Evolutionary conservation across 139 green algal species (phyloP), one percentile per base, ranked within the genome.

Genomic region (Tetratostichococcus sp.): DNA sequence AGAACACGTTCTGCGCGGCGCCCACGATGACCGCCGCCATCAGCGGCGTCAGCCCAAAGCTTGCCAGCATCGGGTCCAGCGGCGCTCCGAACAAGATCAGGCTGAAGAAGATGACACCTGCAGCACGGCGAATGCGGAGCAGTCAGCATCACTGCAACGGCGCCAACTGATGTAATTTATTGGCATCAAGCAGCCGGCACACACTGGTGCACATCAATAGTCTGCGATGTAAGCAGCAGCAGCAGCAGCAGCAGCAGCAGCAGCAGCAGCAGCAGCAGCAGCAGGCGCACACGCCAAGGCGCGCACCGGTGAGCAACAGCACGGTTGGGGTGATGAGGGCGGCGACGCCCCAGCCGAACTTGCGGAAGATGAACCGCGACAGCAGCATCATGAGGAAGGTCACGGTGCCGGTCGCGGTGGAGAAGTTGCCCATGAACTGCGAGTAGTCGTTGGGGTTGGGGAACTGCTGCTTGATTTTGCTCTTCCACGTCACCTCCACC

Each of bases 401-500:
- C 30, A 97, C 93, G 14, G 86, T 86, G 76, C 94, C 95, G 28
- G 84, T 91, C 68, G 73, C 67, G 30, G 86, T 86, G 71, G 89
- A 95, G 84, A 96, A 95, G 79, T 92, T 79, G 69, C 91, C 91
- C 92, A 97, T 97, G 87, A 97, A 97, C 1, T 86, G 72, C 28
- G 85, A 94, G 91, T 97, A 97, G 75, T 97, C 91, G 83, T 97
- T 97, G 81, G 94, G 93, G 89, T 97, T 97, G 80, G 93, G 94
- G 86, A 97, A 98, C 92, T 99, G 95, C 14, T 90, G 91, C 93
- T 99, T 99, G 84, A 99, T 94, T 90, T 99, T 98, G 84, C 87
- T 89, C 91, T 99, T 99, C 95, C 95, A 99, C 33, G 95, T 99
- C 58, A 99, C 95, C 89, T 99, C 95, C 59, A 99, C 95, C 86